Base-by-base conservation (phyloP, 2,329 filamentous ascomycete species). In the Aspergillus latus region DNA sequence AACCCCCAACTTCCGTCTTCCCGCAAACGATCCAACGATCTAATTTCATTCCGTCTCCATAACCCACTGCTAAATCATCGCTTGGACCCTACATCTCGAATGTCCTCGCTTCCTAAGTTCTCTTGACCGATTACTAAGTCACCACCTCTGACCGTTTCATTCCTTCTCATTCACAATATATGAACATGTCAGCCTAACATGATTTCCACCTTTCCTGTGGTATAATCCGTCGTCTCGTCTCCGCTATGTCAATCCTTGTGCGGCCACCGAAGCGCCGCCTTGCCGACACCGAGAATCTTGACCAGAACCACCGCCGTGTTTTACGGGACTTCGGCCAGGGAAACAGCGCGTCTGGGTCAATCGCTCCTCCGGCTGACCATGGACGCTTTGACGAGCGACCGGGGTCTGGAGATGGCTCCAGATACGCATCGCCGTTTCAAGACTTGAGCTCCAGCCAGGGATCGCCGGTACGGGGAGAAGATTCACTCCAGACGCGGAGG, bases 191-290 rank as follows among this genome's bases (percentile, higher is more conserved):
- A 42, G 39, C 39, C n/a, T 42, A 10, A 42, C 39, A 42, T 42
- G 39, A 37, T 37, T 39, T 26, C 42, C 26, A 36, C 43, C 10
- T 16, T 30, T 6, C 9, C 42, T 37, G 10, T 52, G 45, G 49
- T 61, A 63, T 59, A 56, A 50, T 47, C 36, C 13, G 47, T 26
- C 16, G 21, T 34, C 28, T 21, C 21, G 21, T 21, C 21, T 21
- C 21, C 58, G 65, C 34, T 29, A 68, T 72, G 71, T 71, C 71
- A 37, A 62, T 70, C 42, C 59, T 72, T 37, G 66, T 65, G 49
- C 66, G 67, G 39, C 68, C 68, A 28, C 59, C 62, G 26, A 73
- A 73, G 56, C 68, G 70, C 59, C 70, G 71, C 58, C 56, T 70
- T 21, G 59, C 65, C 43, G 64, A 70, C 49, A 51, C 63, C 16